Percentiles rank a stretch among this genome's conserved stretches.
These are phyloP conservation scores for Adansonia digitata DNA, from an alignment of 345 rosid genomes.

Conservation along the genomic window DNA sequence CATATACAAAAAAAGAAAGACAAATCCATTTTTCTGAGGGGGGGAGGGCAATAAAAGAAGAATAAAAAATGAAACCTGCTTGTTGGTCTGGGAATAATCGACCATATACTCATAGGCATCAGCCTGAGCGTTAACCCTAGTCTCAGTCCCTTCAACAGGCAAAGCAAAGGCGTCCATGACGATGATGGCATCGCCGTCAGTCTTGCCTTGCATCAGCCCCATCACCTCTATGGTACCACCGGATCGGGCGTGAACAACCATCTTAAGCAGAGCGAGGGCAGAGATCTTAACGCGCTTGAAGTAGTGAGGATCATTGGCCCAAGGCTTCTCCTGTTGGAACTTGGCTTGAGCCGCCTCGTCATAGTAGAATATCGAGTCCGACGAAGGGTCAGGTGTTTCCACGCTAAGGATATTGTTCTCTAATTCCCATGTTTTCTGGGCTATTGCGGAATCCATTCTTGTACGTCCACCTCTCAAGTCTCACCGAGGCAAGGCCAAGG, in stretches of 20 bases:
- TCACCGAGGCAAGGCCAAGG: neutral
- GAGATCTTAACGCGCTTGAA: constrained; percentile 97
- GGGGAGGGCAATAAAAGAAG: neutral
- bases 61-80: constrained; percentile 46
- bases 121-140: constrained; percentile 98
- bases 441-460: constrained; percentile 47
- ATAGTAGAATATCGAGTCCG: constrained; percentile 83
- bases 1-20: neutral
- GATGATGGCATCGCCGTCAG: constrained; percentile 90
- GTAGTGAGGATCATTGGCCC: constrained; percentile 90
- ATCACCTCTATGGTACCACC: constrained; percentile 98
- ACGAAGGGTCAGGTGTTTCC: constrained; percentile 44
- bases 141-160: constrained; percentile 99
- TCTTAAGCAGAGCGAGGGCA: constrained; percentile 95
- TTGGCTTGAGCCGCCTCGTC: constrained; percentile 57
- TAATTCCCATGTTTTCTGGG: constrained; percentile 96
- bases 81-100: constrained; percentile 93
- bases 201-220: constrained; percentile 99
- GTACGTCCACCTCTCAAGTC: neutral
- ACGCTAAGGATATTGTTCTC: constrained; percentile 78
- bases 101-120: constrained; percentile 99
- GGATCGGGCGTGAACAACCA: constrained; percentile 99
- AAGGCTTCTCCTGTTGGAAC: constrained; percentile 90
- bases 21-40: neutral
- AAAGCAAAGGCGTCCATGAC: constrained; percentile 99